Conservation (phyloP, 2,329 filamentous ascomycete species). For the Podosphaera xanthii region DNA sequence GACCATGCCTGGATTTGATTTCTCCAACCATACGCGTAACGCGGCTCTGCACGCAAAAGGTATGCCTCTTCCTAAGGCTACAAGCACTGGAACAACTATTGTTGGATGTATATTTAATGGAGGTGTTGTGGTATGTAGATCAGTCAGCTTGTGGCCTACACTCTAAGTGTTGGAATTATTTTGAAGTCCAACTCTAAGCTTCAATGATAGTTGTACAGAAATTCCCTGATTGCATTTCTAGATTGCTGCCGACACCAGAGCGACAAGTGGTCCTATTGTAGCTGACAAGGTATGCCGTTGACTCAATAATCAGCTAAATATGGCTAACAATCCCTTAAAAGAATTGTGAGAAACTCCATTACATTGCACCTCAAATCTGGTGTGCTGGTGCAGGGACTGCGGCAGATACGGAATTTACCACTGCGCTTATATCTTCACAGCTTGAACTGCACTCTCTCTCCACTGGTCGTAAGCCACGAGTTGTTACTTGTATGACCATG, state of each 20-base stretch:
- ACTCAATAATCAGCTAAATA: background rate
- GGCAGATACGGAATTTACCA: constrained; percentile 97
- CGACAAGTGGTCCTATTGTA: constrained; percentile 90
- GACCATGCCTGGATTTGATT: constrained; percentile 92
- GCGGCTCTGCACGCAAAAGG: constrained; percentile 82
- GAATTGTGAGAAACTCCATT: constrained; percentile 99
- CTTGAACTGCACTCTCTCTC: constrained; percentile 93
- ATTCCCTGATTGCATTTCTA: constrained; percentile 16
- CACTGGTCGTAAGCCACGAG: constrained; percentile 85
- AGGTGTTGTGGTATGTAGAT: constrained; percentile 59
- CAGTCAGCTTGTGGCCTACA: background rate
- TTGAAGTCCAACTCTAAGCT: background rate
- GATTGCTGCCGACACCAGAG: constrained; percentile 96
- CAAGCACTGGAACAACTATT: constrained; percentile 95
- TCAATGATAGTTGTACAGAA: background rate
- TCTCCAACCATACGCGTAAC: constrained; percentile 99
- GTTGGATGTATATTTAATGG: constrained; percentile 93
- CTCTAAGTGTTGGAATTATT: background rate
- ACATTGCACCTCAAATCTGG: constrained; percentile 97
- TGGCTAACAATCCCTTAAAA: constrained; percentile 14
- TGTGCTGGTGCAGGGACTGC: constrained; percentile 95
- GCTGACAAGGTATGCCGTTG: constrained; percentile 57
- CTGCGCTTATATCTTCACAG: constrained; percentile 92
- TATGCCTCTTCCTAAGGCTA: constrained; percentile 87
- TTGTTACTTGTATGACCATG: constrained; percentile 98